phyloP scores from a whole-genome alignment of 148 eudicot species.

The Bassia scoparia region DNA sequence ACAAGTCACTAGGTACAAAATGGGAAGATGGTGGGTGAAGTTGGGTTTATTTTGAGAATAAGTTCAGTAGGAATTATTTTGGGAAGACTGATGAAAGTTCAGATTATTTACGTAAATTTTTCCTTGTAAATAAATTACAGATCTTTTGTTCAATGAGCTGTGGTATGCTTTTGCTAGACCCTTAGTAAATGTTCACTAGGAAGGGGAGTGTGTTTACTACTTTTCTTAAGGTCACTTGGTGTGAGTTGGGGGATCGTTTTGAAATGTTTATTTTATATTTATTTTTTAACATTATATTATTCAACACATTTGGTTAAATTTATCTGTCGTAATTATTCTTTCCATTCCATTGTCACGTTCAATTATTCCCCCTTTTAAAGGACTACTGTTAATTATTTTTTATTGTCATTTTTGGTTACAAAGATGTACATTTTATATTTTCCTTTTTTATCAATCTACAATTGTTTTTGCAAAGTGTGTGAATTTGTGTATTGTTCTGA shows the following conservation, averaged over 20 bases:
- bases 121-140: constrained; percentile 37
- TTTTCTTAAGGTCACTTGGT: constrained; percentile 98
- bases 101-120: too few species aligned
- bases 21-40: too few species aligned
- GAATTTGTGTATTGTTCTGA: too few species aligned
- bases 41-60: too few species aligned
- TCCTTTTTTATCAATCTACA: too few species aligned
- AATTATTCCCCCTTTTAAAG: background rate
- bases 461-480: too few species aligned
- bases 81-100: too few species aligned
- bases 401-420: background rate
- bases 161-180: constrained; percentile 99
- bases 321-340: background rate
- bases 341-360: background rate
- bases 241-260: constrained; percentile 48
- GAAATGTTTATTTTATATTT: too few species aligned
- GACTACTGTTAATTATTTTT: background rate
- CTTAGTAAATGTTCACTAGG: constrained; percentile 76
- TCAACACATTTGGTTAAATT: background rate
- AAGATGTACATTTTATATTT: too few species aligned
- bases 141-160: constrained; percentile 72
- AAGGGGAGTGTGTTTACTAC: constrained; percentile 85
- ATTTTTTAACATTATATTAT: background rate
- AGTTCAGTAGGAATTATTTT: too few species aligned
- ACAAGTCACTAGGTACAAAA: too few species aligned